Percentiles rank a stretch among this genome's conserved stretches.
Conservation (phyloP, 768 basidiomycete genomes). For the Boletus sp. region DNA sequence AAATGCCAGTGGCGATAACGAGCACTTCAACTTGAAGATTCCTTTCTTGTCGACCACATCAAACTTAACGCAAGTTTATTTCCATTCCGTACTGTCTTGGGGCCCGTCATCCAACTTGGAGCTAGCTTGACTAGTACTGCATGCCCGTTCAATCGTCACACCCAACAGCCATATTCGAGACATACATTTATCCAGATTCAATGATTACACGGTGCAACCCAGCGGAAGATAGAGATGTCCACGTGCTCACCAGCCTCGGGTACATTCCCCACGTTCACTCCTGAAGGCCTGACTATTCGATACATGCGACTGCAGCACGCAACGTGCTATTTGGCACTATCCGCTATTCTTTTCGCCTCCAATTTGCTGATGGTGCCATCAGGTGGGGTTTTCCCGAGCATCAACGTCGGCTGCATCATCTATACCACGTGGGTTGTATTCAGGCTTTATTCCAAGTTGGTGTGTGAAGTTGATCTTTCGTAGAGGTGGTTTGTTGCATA, state of each 20-base stretch:
- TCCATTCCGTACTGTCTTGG: neutral
- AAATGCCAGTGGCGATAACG: neutral
- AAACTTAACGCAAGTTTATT: neutral
- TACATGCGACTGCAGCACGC: neutral
- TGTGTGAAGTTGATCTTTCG: neutral
- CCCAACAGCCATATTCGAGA: neutral
- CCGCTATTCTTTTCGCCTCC: neutral
- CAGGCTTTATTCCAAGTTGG: neutral
- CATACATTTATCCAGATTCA: neutral
- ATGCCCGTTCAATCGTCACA: neutral
- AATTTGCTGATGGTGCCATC: neutral
- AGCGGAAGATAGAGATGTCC: neutral
- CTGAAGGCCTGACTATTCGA: neutral
- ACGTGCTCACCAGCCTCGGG: neutral
- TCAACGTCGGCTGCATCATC: neutral
- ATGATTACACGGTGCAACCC: neutral
- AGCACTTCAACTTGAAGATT: neutral
- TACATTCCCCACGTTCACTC: neutral
- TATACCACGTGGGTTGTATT: neutral
- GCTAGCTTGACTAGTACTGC: neutral
- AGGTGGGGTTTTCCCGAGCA: neutral
- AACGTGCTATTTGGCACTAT: neutral
- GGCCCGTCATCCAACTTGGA: neutral
- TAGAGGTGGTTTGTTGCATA: neutral
- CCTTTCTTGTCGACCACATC: neutral